Conservation (phyloP, 2,329 filamentous ascomycete species). For the Ambrosiella xylebori region DNA sequence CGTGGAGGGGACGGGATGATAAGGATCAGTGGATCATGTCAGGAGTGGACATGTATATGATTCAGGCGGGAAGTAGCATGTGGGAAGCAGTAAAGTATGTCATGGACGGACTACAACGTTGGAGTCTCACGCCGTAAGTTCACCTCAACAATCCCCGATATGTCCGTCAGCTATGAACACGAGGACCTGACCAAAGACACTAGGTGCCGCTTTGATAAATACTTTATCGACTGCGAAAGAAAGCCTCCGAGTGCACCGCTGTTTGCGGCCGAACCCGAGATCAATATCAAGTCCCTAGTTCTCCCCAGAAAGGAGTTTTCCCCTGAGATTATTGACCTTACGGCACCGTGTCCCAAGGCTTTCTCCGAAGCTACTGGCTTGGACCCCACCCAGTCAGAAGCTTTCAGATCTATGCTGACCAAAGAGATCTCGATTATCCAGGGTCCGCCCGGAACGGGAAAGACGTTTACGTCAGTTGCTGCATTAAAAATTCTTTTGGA, state of each 20-base stretch:
- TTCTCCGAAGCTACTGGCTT: slow-evolving; percentile 15
- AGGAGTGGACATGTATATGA: slow-evolving; percentile 53
- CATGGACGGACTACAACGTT: slow-evolving; percentile 8
- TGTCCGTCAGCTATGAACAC: not conserved
- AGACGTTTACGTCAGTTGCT: slow-evolving; percentile 65
- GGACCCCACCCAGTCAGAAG: slow-evolving; percentile 53
- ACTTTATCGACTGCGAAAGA: slow-evolving; percentile 35
- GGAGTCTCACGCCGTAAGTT: slow-evolving; percentile 8
- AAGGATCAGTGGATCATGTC: slow-evolving; percentile 41
- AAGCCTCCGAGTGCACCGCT: slow-evolving; percentile 16
- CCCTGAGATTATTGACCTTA: not conserved
- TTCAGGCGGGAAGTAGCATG: slow-evolving; percentile 57
- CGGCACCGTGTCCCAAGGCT: not conserved
- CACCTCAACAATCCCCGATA: not conserved
- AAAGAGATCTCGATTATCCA: slow-evolving; percentile 61
- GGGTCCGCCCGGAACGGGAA: slow-evolving; percentile 59
- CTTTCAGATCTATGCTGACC: slow-evolving; percentile 52
- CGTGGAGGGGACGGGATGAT: slow-evolving; percentile 40
- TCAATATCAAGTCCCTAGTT: slow-evolving; percentile 4
- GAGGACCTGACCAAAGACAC: slow-evolving; percentile 24
- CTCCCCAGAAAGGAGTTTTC: not conserved
- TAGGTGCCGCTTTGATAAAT: slow-evolving; percentile 34
- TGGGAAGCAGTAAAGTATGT: slow-evolving; percentile 57
- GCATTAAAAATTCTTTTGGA: slow-evolving; percentile 48
- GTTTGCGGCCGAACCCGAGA: not conserved